Percentiles rank a stretch among this genome's conserved stretches.
These are phyloP conservation scores for Camellia japonica DNA, from an alignment of 148 eudicot genomes.

Conservation along the genomic window DNA sequence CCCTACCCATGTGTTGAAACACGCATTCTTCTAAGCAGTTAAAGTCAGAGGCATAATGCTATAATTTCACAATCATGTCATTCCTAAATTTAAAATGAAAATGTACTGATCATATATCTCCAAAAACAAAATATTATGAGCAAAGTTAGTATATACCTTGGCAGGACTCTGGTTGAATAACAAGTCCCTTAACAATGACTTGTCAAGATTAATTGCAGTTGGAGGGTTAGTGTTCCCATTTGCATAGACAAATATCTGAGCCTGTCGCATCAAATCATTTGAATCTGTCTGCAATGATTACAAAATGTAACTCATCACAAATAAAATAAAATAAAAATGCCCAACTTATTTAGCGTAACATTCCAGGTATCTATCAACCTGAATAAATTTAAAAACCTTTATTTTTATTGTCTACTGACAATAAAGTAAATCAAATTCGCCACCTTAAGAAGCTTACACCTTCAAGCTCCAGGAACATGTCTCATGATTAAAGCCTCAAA, in stretches of 20 bases:
- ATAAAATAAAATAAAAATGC: neutral
- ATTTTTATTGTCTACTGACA: neutral
- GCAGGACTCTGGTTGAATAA: slow-evolving; percentile 91
- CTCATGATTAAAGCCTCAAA: neutral
- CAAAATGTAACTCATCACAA: neutral
- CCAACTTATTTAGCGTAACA: neutral
- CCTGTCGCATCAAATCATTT: slow-evolving; percentile 65
- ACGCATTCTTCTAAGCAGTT: neutral
- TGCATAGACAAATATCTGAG: slow-evolving; percentile 71
- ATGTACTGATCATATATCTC: neutral
- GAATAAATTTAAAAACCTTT: neutral
- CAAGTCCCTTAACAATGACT: slow-evolving; percentile 65
- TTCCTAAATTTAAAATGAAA: neutral
- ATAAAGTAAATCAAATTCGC: neutral
- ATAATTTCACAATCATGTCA: neutral
- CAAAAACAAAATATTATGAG: neutral
- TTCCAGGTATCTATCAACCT: neutral
- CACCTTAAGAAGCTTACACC: slow-evolving; percentile 1
- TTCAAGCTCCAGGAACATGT: neutral
- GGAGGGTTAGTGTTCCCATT: slow-evolving; percentile 78
- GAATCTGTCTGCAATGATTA: slow-evolving; percentile 51
- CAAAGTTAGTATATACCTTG: slow-evolving; percentile 46
- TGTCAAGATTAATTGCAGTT: slow-evolving; percentile 83
- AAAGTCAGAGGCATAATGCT: neutral
- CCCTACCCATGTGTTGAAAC: neutral